Percentiles rank a stretch among this genome's conserved stretches.
These are phyloP conservation scores for Coriolopsis trogii DNA, from an alignment of 1,284 basidiomycete genomes.

Conservation along the genomic window DNA sequence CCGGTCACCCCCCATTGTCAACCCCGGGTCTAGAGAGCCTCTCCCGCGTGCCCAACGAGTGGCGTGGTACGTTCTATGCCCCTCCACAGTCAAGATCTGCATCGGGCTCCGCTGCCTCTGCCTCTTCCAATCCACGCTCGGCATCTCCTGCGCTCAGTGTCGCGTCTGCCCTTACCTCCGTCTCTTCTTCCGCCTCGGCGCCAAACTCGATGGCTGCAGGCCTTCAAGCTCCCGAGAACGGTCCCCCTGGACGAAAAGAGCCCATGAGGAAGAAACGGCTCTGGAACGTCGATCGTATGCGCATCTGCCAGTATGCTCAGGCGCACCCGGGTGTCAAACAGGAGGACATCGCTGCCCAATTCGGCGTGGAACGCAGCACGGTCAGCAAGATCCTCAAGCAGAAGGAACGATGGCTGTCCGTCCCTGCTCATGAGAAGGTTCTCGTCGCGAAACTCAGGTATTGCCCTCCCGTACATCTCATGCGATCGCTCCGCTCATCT, in stretches of 20 bases:
- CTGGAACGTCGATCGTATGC: constrained; percentile 72
- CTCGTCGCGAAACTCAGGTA: constrained; percentile 70
- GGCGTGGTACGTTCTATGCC: constrained; percentile 13
- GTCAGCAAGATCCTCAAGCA: constrained; percentile 91
- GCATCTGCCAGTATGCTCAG: constrained; percentile 73
- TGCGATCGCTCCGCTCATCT: constrained; percentile 15
- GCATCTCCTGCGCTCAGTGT: constrained; percentile 65
- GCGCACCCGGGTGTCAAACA: constrained; percentile 70
- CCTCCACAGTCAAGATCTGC: constrained; percentile 47
- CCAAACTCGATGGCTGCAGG: constrained; percentile 37
- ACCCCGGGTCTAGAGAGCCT: constrained; percentile 1
- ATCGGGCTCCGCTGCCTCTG: constrained; percentile 37
- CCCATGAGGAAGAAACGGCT: constrained; percentile 70
- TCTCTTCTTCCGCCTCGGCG: constrained; percentile 45
- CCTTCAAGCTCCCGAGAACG: constrained; percentile 21
- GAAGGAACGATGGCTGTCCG: constrained; percentile 79
- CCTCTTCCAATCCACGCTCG: constrained; percentile 48
- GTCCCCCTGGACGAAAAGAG: constrained; percentile 26
- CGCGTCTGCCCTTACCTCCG: constrained; percentile 52
- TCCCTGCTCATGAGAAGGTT: constrained; percentile 58
- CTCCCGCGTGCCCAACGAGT: constrained; percentile 1
- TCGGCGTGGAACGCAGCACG: constrained; percentile 88
- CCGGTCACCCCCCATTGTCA: background rate
- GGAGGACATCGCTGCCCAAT: constrained; percentile 78
- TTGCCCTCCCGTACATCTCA: constrained; percentile 15